Evolutionary conservation across 2,329 filamentous ascomycete genomes (phyloP), one percentile per base, ranked within the genome.

Genomic region (Pseudopithomyces maydicus): DNA sequence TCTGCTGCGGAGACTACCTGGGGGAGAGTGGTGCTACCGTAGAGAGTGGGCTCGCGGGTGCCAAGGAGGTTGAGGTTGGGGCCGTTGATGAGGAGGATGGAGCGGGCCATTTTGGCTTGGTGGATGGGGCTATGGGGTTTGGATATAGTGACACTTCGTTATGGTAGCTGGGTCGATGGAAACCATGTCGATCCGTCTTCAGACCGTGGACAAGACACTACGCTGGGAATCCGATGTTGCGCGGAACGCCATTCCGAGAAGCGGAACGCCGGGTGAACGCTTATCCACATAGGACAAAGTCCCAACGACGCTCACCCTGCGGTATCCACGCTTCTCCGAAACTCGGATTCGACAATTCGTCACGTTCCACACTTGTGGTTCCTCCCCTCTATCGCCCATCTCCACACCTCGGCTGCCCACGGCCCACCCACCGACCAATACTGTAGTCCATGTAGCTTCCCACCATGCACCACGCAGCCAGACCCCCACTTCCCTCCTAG

Each of bases 51-150:
- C 73, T 94, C 90, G 20, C 90, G 83, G 12, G 85, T 88, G 35
- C 90, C 90, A 29, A 93, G 84, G 48, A 93, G 87, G 77, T 92
- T 92, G 66, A 93, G 87, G 74, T 93, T 93, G 32, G 90, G 89
- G n/a, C 90, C 90, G 75, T 92, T 92, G 79, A 92, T 86, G 63
- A 92, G 81, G 65, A 92, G 86, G 70, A 92, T 86, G 17, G 70
- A 69, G 62, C 76, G 77, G 38, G 74, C 64, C 77, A 76, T 77
- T 20, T 17, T 56, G 53, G 14, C 15, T 35, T n/a, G 38, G 20
- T 19, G 32, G 32, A 14, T 35, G 36, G 10, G 26, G 19, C 7
- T 22, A 20, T n/a, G 14, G 44, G 12, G n/a, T 22, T 12, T 33
- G 36, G 6, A 17, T 39, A n/a, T 6, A n/a, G 8, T 39, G 15